Conservation (phyloP, 2,329 filamentous ascomycete genomes). For the Neofusicoccum sp. region DNA sequence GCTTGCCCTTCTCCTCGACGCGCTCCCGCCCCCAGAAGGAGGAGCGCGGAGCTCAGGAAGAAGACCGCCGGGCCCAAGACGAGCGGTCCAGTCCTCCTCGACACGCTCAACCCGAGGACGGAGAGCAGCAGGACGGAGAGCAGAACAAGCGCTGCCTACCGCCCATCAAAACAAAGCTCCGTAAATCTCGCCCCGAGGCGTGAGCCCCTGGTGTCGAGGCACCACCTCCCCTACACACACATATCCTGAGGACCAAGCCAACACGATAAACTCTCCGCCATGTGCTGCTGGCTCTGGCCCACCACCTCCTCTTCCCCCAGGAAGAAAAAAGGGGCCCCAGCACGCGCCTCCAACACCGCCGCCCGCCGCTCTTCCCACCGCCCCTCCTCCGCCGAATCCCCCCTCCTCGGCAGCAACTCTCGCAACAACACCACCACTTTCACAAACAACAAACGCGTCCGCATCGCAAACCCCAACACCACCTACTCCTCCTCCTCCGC, state of each 20-base stretch:
- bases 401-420: neutral
- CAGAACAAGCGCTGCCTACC: neutral
- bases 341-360: neutral
- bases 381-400: neutral
- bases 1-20: neutral
- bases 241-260: neutral
- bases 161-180: neutral
- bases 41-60: neutral
- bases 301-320: neutral
- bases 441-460: slow-evolving; percentile 7
- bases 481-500: neutral
- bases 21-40: neutral
- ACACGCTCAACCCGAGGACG: neutral
- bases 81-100: neutral
- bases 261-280: neutral
- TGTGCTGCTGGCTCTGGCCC: slow-evolving; percentile 10
- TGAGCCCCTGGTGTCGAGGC: neutral
- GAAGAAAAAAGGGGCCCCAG: neutral
- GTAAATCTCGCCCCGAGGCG: neutral
- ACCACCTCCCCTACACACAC: neutral
- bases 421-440: neutral
- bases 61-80: neutral
- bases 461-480: neutral
- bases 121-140: neutral
- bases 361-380: neutral